Conservation (phyloP, 2,329 filamentous ascomycete species). For the Hypoxylon sp. region DNA sequence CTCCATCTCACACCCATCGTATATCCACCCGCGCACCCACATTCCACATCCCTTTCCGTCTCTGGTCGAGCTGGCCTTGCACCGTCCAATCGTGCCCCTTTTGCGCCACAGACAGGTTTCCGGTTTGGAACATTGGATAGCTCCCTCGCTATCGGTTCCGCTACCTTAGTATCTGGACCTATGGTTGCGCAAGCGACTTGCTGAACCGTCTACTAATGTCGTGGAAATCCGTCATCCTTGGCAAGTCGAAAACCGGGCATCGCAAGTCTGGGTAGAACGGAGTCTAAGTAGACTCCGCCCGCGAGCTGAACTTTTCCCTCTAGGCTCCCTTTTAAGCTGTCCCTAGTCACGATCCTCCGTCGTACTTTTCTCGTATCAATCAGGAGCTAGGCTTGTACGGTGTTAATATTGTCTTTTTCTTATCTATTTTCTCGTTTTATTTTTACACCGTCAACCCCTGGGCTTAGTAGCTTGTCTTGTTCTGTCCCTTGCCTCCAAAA, state of each 20-base stretch:
- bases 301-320: not conserved
- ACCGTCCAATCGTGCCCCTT: not conserved
- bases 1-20: not conserved
- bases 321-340: not conserved
- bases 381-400: too few relatives aligned
- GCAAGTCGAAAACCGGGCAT: constrained; percentile 4
- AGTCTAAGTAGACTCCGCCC: constrained; percentile 29
- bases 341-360: not conserved
- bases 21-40: constrained; percentile 1
- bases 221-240: constrained; percentile 14
- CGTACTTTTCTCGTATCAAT: not conserved
- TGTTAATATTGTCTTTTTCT: too few relatives aligned
- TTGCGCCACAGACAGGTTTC: not conserved
- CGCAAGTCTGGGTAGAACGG: too few relatives aligned
- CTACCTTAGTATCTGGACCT: not conserved
- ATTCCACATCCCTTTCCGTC: constrained; percentile 1
- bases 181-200: constrained; percentile 1
- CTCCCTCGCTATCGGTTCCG: too few relatives aligned
- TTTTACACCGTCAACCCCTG: not conserved
- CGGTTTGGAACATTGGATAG: not conserved
- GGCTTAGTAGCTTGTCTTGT: not conserved
- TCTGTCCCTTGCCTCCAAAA: not conserved
- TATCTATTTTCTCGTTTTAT: too few relatives aligned
- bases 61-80: constrained; percentile 16
- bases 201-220: constrained; percentile 3